These are phyloP conservation scores for Isatis lusitanica DNA, from an alignment of 441 rosid genomes.

Conservation along the genomic window DNA sequence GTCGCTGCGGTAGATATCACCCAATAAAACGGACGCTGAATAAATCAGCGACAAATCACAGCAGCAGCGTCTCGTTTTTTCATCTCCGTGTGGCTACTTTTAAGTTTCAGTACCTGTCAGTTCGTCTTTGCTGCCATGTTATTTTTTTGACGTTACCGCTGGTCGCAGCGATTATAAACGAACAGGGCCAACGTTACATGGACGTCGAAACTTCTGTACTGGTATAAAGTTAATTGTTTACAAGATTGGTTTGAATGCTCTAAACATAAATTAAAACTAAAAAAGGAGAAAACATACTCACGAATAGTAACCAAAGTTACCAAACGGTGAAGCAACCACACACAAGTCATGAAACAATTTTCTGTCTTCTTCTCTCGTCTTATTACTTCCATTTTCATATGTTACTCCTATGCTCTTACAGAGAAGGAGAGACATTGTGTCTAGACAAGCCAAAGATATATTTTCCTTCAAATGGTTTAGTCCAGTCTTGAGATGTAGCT, in stretches of 20 bases:
- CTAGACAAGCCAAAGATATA: conserved; percentile 85
- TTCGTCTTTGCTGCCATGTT: no score
- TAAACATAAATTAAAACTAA: not conserved
- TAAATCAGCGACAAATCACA: no score
- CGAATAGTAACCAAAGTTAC: not conserved
- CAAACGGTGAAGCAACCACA: conserved; percentile 34
- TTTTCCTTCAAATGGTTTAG: conserved; percentile 81
- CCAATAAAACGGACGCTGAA: no score
- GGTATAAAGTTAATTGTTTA: not conserved
- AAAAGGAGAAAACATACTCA: not conserved
- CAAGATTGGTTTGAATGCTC: conserved; percentile 1
- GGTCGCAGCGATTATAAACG: no score
- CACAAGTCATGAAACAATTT: conserved; percentile 40
- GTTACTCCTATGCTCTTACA: conserved; percentile 44
- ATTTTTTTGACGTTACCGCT: no score
- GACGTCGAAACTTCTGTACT: conserved; percentile 51
- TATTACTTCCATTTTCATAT: no score
- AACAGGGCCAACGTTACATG: conserved; percentile 78
- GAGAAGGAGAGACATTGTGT: conserved; percentile 77
- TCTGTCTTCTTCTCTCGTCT: no score
- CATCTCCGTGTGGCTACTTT: no score
- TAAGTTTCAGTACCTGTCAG: no score
- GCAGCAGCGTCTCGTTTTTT: no score
- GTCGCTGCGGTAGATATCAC: no score
- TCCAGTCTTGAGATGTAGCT: conserved; percentile 64